Base-by-base conservation (phyloP, 129 eudicot genomes). In the Helichrysum umbraculigerum region DNA sequence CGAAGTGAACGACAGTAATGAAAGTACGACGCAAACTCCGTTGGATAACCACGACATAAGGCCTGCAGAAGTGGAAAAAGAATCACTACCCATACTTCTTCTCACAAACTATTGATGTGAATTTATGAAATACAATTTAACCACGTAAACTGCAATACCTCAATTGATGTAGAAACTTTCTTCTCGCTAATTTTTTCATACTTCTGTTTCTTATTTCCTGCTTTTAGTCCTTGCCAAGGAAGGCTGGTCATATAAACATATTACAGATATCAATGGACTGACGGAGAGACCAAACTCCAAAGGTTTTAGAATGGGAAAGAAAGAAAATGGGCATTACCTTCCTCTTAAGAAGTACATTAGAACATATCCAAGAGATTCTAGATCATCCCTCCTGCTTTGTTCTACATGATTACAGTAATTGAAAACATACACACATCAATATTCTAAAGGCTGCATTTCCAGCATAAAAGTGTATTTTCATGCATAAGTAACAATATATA, bases 381-480 rank as follows among this genome's bases (percentile, higher is more conserved):
- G 75, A 84, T 92, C 97, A 78, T 92, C 97, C 76, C 98, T 88
- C 76, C 98, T 88, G 86, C 98, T 92, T 85, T 92, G 98, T 73
- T 92, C 98, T 93, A 76, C 60, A 70, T 25, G 68, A 35, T 39
- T 2, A 71, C 73, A 76, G 19, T 39, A 81, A 61, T 33, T 61
- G 54, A 54, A 51, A 67, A 21, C 25, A 71, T 29, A 82, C 66
- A 73, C 20, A 15, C 5, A 32, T 57, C 39, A 35, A 59, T 63
- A 74, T 73, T 51, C 30, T 71, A 7, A 70, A 69, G 70, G 17
- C 47, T 4, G 52, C 12, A 75, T 57, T 65, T 65, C 70, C 47
- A 33, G 47, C 25, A 65, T 30, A 62, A 25, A 29, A 32, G 51
- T 39, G 51, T 21, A 0, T 58, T n/a, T 72, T 58, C 25, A 54